Evolutionary conservation across 2,329 filamentous ascomycete genomes (phyloP), one percentile per base, ranked within the genome.

Genomic region (Cladobotryum protrusum): DNA sequence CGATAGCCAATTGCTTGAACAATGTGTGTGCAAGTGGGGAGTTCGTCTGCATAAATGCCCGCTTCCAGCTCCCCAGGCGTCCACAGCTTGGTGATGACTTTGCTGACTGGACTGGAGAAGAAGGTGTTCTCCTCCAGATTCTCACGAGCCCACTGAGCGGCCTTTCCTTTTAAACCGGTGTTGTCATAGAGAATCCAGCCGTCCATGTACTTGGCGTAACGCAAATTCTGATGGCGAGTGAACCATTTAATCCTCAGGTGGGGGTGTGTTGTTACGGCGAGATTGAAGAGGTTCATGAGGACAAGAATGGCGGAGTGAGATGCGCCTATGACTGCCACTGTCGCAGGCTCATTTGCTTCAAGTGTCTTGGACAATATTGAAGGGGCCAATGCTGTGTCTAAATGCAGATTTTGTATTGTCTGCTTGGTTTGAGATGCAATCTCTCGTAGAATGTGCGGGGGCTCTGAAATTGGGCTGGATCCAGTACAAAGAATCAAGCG

Each of bases 131-230:
- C 75, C 55, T 84, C 81, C 0, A 85, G 71, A 50, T 83, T 77
- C 19, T 75, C 65, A 39, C 72, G 73, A 1, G 82, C 82, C 70
- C 81, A 85, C 5, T 72, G 68, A 0, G 81, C 81, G 0, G 79
- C 80, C 35, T 73, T 68, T 17, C 82, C 81, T 62, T 85, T 85
- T 24, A 85, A 69, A 3, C 82, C 82, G 0, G 81, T 85, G 63
- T 84, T 85, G 59, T 85, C 82, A 48, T 78, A 74, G 20, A 82
- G 64, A 52, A 84, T 83, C 79, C 81, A 84, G 50, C 77, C 79
- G 54, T 82, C 79, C 65, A 72, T 78, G 61, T 76, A 78, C 57
- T 79, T 75, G 14, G 82, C 82, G 54, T 85, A 85, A 19, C 78
- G 76, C 9, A 85, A 70, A 1, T 72, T 64, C 6, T 55, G 51